Evolutionary conservation across 176 grass and related monocot species (phyloP).

Genomic region (Microstegium vimineum): DNA sequence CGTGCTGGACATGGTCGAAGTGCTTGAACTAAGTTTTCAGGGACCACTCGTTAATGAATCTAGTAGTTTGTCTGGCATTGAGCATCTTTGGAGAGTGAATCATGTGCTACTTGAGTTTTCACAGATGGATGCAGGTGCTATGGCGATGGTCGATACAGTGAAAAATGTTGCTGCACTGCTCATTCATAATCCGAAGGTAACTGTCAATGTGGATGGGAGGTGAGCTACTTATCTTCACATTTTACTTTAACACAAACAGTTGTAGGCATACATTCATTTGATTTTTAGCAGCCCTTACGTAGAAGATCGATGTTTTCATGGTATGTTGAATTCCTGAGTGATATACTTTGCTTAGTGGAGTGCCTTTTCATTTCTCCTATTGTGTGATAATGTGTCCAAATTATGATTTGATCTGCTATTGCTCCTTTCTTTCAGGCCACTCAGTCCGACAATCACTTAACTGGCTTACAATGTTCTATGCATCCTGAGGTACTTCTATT

Average conservation of each 20-base stretch:
- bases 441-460: no score
- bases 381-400: background rate
- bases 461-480: no score
- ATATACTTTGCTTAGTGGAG: background rate
- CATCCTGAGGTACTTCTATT: no score
- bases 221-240: background rate
- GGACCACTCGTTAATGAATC: background rate
- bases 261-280: background rate
- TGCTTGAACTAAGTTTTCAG: constrained; percentile 19
- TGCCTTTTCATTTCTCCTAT: background rate
- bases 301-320: no score
- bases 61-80: constrained; percentile 20
- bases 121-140: background rate
- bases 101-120: constrained; percentile 6
- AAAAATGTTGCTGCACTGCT: background rate
- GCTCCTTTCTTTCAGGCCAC: background rate
- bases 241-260: background rate
- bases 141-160: background rate
- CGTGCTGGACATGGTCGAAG: background rate
- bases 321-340: no score
- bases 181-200: background rate
- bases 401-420: background rate
- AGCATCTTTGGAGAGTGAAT: constrained; percentile 12
- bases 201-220: background rate
- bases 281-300: no score